phyloP scores from a whole-genome alignment of 768 basidiomycete species.

The Leucocoprinus sp. region DNA sequence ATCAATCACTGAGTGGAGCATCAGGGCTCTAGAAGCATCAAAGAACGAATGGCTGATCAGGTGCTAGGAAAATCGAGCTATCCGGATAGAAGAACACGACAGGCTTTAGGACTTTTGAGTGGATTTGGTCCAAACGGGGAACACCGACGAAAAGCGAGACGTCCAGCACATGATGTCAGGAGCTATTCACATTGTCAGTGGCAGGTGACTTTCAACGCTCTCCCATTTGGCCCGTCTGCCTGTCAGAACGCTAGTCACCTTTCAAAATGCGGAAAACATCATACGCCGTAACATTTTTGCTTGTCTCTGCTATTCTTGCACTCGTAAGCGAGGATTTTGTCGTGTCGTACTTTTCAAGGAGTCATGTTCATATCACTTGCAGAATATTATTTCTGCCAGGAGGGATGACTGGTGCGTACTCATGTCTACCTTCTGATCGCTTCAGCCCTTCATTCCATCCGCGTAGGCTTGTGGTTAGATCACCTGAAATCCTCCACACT shows the following conservation, averaged over 20 bases:
- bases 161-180: neutral
- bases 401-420: conserved; percentile 56
- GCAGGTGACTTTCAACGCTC: neutral
- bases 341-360: neutral
- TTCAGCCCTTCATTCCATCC: neutral
- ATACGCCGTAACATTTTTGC: conserved; percentile 56
- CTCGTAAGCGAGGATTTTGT: conserved; percentile 35
- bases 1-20: no score
- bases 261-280: conserved; percentile 53
- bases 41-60: no score
- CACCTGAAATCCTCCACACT: conserved; percentile 37
- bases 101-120: no score
- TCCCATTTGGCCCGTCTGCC: no score
- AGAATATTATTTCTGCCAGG: conserved; percentile 52
- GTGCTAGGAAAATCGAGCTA: no score
- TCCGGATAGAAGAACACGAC: no score
- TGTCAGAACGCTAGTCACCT: neutral
- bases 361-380: neutral
- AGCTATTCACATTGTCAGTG: neutral
- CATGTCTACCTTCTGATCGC: neutral
- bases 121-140: neutral
- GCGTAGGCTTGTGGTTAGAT: conserved; percentile 36
- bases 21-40: no score
- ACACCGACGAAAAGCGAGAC: neutral
- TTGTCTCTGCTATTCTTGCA: conserved; percentile 39